Evolutionary conservation across 2,329 filamentous ascomycete genomes (phyloP).

Genomic region (Aspergillus tanneri): DNA sequence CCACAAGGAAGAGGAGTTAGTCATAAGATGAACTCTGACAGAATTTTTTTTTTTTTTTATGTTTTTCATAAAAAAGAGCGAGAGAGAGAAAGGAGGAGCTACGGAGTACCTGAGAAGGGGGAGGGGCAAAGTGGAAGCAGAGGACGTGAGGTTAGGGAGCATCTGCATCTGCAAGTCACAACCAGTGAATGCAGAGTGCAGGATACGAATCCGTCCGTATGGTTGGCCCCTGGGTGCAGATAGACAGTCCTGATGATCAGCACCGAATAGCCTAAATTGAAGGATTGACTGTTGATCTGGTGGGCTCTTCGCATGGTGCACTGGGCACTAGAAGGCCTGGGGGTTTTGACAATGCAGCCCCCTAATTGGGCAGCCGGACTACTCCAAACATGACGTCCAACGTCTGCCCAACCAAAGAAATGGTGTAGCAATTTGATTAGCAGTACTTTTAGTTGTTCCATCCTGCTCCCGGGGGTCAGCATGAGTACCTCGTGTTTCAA

Average conservation of each 20-base stretch:
- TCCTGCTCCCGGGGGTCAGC: too few species aligned
- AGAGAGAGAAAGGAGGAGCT: background rate
- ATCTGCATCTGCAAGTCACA: background rate
- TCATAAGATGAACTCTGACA: background rate
- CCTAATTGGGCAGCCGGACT: background rate
- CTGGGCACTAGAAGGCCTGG: constrained; percentile 1
- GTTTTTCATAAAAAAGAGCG: background rate
- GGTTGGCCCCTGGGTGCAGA: constrained; percentile 3
- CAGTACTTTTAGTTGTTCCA: background rate
- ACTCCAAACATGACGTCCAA: background rate
- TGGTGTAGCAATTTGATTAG: background rate
- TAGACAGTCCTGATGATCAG: constrained; percentile 8
- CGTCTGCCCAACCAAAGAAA: background rate
- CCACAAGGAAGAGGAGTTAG: background rate
- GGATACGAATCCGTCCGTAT: constrained; percentile 3
- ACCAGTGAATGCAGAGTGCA: too few species aligned
- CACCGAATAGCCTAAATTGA: background rate
- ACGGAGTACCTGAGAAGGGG: background rate
- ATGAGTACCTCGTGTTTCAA: background rate
- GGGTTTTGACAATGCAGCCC: background rate
- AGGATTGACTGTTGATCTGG: background rate
- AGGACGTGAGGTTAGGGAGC: background rate
- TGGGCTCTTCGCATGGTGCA: background rate
- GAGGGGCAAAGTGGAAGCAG: background rate
- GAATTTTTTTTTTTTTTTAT: too few species aligned